phyloP scores from a whole-genome alignment of 805 yeast species.

The Metschnikowia bowlesiae region DNA sequence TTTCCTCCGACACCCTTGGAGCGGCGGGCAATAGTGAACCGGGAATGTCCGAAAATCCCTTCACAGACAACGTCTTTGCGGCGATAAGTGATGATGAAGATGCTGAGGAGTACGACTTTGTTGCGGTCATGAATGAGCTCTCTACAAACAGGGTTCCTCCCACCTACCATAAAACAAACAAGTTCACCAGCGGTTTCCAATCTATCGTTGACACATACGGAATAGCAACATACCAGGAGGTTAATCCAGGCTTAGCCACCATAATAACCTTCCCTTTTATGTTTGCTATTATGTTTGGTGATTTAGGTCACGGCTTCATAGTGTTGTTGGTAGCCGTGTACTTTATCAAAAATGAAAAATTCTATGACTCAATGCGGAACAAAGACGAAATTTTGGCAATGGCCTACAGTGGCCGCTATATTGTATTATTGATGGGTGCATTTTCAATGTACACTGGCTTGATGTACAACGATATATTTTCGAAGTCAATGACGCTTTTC shows the following conservation, averaged over 20 bases:
- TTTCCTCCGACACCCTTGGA: constrained; percentile 15
- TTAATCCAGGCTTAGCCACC: constrained; percentile 72
- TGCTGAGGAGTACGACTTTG: constrained; percentile 16
- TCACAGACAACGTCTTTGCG: constrained; percentile 2
- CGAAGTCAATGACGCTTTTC: constrained; percentile 65
- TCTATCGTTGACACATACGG: constrained; percentile 74
- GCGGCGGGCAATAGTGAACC: constrained; percentile 9
- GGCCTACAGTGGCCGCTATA: constrained; percentile 71
- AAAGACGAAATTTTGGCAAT: constrained; percentile 74
- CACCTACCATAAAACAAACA: constrained; percentile 65
- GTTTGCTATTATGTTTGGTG: constrained; percentile 85
- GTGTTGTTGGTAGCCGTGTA: constrained; percentile 51
- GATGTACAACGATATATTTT: constrained; percentile 67
- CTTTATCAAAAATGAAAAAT: constrained; percentile 52
- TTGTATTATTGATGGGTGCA: constrained; percentile 62
- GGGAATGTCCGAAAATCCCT: constrained; percentile 7
- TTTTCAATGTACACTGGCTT: constrained; percentile 75
- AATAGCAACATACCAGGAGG: constrained; percentile 69
- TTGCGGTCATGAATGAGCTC: constrained; percentile 50
- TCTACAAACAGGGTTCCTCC: constrained; percentile 67
- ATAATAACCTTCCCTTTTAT: constrained; percentile 74
- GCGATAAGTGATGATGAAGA: constrained; percentile 18
- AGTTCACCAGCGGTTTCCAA: constrained; percentile 67
- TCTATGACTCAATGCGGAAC: constrained; percentile 48
- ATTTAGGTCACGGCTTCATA: constrained; percentile 72